Percentiles rank a stretch among this genome's conserved stretches.
phyloP scores from a whole-genome alignment of 768 basidiomycete genomes.

The Lactarius sanguifluus region DNA sequence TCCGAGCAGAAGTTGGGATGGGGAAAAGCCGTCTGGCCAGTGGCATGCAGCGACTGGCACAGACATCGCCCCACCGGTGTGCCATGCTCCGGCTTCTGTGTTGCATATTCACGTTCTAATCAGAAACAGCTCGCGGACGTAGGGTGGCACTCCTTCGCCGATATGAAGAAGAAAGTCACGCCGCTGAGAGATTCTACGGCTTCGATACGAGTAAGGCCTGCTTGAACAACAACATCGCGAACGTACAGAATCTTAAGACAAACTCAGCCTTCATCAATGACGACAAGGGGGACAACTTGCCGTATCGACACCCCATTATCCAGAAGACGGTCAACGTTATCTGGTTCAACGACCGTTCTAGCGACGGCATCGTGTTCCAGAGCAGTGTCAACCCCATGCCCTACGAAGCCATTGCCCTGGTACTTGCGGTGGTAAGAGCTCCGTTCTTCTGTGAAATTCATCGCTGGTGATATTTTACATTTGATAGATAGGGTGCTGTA shows the following conservation, averaged over 20 bases:
- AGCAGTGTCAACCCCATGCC: slow-evolving; percentile 20
- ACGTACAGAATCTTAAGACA: slow-evolving; percentile 14
- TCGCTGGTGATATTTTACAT: not conserved
- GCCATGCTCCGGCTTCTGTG: not conserved
- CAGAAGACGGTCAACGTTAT: slow-evolving; percentile 21
- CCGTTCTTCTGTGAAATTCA: too few species aligned
- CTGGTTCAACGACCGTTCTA: slow-evolving; percentile 23
- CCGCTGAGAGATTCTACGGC: slow-evolving; percentile 19
- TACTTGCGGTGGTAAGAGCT: slow-evolving; percentile 20
- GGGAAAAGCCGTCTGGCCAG: slow-evolving; percentile 13
- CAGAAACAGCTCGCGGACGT: slow-evolving; percentile 3
- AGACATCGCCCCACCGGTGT: slow-evolving; percentile 9
- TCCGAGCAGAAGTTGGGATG: slow-evolving; percentile 17
- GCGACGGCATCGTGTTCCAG: slow-evolving; percentile 20
- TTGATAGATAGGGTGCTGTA: slow-evolving; percentile 21
- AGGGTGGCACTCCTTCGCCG: slow-evolving; percentile 3
- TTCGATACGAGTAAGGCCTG: slow-evolving; percentile 22
- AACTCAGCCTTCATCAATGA: slow-evolving; percentile 11
- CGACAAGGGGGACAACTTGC: slow-evolving; percentile 1
- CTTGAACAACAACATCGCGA: slow-evolving; percentile 12
- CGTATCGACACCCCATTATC: slow-evolving; percentile 19
- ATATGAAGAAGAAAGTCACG: slow-evolving; percentile 16
- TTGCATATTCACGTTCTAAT: not conserved
- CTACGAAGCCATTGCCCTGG: slow-evolving; percentile 21
- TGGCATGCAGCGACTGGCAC: slow-evolving; percentile 18